Evolutionary conservation across 2,329 filamentous ascomycete genomes (phyloP), one percentile per base, ranked within the genome.

Genomic region (Fusarium pseudoanthophilum): DNA sequence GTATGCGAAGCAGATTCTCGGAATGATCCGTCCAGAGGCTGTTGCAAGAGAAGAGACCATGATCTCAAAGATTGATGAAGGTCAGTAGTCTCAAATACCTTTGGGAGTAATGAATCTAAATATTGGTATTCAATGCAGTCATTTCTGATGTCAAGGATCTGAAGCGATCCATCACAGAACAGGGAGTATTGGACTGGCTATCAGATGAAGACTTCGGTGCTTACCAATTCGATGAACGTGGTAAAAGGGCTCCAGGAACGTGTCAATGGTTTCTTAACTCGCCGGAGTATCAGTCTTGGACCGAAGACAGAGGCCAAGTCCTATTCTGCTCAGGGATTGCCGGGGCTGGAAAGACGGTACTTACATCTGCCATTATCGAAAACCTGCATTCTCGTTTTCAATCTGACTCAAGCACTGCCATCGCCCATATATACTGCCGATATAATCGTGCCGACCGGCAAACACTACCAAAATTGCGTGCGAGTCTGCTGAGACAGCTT

Each of bases 1-100:
- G 4, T 63, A 59, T 20, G 52, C 52, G 0, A 59, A 62, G 4
- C 14, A 36, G 10, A 9, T 52, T 2, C n/a, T 52, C 0, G 2
- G 18, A 0, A 6, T 0, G 0, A 4, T 16, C 1, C 18, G 13
- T 0, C n/a, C 13, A 9, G 49, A 36, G 0, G 13, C 6, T 0
- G 18, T 16, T 15, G 0, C 0, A 6, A 15, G 4, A 9, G 13
- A 24, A 3, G 2, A 26, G 2, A 9, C 13, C 4, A 8, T 20
- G 0, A 2, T 9, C 11, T 21, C 16, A 0, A 20, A 26, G 3
- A 21, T 26, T 0, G 4, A 52, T 11, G 1, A 34, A 52, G 48
- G 30, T 51, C 8, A 24, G 26, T 48, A 5, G 30, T 28, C 26
- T 7, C 26, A 28, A 28, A 28, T 28, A 28, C 7, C 26, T 28